These are phyloP conservation scores for Hymenoscyphus scutula DNA, from an alignment of 2,329 filamentous ascomycete genomes.

Conservation along the genomic window DNA sequence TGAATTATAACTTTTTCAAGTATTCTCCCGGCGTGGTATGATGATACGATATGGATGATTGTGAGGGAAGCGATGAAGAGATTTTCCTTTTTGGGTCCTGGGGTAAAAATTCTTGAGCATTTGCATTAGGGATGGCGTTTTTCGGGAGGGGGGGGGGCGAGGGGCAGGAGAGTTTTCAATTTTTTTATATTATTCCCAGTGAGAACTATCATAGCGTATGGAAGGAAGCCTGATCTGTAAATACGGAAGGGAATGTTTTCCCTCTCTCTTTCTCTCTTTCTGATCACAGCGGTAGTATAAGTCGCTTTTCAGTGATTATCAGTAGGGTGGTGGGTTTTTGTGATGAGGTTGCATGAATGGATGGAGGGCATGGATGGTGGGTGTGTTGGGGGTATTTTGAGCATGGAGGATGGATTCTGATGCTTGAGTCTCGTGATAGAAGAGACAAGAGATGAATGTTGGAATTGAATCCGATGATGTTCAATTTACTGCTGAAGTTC, in stretches of 20 bases:
- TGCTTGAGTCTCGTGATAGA: not conserved
- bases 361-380: not conserved
- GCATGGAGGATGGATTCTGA: not conserved
- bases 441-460: not conserved
- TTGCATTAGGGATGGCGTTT: slow-evolving; percentile 16
- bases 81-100: not conserved
- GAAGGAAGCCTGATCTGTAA: not conserved
- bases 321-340: not conserved
- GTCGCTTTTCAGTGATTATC: too few relatives aligned
- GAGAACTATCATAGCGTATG: slow-evolving; percentile 2
- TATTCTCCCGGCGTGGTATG: slow-evolving; percentile 12
- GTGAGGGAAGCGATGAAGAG: not conserved
- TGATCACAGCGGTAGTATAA: not conserved
- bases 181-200: not conserved
- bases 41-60: slow-evolving; percentile 17
- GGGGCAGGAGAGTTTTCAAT: not conserved
- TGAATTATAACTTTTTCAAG: slow-evolving; percentile 7
- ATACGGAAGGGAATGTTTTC: not conserved
- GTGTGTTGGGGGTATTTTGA: not conserved
- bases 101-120: slow-evolving; percentile 2
- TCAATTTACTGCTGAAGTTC: not conserved
- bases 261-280: not conserved
- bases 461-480: not conserved
- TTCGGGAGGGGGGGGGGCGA: not conserved
- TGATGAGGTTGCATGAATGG: not conserved